Base-by-base conservation (phyloP, 2,329 filamentous ascomycete species). In the Tolypocladium sp. region DNA sequence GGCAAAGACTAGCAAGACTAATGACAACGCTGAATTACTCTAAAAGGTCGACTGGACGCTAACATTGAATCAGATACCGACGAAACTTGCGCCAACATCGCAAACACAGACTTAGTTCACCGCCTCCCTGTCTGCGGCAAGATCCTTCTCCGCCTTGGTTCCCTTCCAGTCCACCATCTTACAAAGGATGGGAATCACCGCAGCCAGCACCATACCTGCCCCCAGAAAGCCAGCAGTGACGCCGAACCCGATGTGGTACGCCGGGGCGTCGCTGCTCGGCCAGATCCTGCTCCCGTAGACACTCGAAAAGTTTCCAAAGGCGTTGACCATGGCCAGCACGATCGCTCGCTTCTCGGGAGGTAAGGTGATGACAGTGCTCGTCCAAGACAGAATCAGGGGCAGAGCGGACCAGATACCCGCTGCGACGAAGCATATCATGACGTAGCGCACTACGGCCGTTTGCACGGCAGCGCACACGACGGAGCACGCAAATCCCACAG, bases 301-400 rank as follows among this genome's bases (percentile, higher is more conserved):
- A 35, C 66, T 68, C 17, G 67, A 68, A n/a, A 69, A 66, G 61
- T 70, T 70, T 44, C 69, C 69, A 57, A 70, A 67, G 0, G 68
- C 67, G 57, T 70, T 70, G 56, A 70, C 67, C n/a, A 70, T 57
- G 5, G 68, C 68, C 27, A 70, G 62, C n/a, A 69, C 68, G 33
- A 70, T 66, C 25, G 69, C 67, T n/a, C 69, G 63, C 68, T 70
- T 70, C 58, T 69, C 68, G 9, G 67, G 63, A 4, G 69, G 69
- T 57, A 68, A 58, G 42, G 60, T 62, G 40, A 70, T 63, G n/a
- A 60, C 60, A 30, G 61, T 65, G 58, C 64, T 68, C 10, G 68
- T 66, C 69, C 69, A 71, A 44, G 65, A 67, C 30, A 71, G 61
- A 22, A 60, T 60, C 30, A 60, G 58, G 20, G 58, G 58, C 55